Percentiles rank a stretch among this genome's conserved stretches.
These are phyloP conservation scores for Russula earlei DNA, from an alignment of 768 basidiomycete genomes.

Conservation along the genomic window DNA sequence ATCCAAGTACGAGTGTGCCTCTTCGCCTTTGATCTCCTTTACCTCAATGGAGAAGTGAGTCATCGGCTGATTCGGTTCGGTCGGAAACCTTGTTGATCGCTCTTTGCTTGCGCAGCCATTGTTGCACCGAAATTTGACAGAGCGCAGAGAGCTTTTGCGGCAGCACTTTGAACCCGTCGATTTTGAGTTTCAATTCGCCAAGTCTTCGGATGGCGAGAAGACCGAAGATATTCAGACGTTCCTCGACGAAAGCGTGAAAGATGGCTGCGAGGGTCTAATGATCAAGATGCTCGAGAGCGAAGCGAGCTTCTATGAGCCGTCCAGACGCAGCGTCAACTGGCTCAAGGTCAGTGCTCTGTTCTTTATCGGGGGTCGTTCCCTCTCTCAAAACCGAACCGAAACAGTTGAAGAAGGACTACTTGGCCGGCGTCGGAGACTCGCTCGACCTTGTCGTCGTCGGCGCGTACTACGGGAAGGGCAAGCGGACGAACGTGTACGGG, in stretches of 20 bases:
- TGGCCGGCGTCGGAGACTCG: constrained; percentile 93
- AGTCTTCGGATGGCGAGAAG: constrained; percentile 78
- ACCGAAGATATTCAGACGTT: constrained; percentile 92
- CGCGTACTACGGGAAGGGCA: constrained; percentile 95
- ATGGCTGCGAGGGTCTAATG: constrained; percentile 98
- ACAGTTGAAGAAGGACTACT: constrained; percentile 97
- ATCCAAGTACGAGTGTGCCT: constrained; percentile 95
- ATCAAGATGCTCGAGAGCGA: constrained; percentile 96
- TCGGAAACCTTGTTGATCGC: neutral
- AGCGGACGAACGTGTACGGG: constrained; percentile 94
- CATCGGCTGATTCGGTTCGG: neutral
- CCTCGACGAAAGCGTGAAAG: constrained; percentile 93
- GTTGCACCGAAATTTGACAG: constrained; percentile 62
- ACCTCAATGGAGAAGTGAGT: constrained; percentile 88
- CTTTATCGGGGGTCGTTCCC: neutral
- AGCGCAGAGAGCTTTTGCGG: constrained; percentile 67
- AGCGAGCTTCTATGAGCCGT: constrained; percentile 91
- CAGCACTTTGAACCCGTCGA: constrained; percentile 75
- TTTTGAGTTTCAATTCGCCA: constrained; percentile 91
- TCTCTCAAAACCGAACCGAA: neutral
- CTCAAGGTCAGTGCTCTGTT: constrained; percentile 59
- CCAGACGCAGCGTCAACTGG: constrained; percentile 94
- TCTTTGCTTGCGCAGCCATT: constrained; percentile 55
- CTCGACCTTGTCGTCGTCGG: constrained; percentile 97
- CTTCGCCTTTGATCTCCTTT: constrained; percentile 95